A percentile compares a stretch with the other conserved stretches of the same genome.
Evolutionary conservation across 1,284 basidiomycete species (phyloP).

Genomic region (Wallemia hederae): DNA sequence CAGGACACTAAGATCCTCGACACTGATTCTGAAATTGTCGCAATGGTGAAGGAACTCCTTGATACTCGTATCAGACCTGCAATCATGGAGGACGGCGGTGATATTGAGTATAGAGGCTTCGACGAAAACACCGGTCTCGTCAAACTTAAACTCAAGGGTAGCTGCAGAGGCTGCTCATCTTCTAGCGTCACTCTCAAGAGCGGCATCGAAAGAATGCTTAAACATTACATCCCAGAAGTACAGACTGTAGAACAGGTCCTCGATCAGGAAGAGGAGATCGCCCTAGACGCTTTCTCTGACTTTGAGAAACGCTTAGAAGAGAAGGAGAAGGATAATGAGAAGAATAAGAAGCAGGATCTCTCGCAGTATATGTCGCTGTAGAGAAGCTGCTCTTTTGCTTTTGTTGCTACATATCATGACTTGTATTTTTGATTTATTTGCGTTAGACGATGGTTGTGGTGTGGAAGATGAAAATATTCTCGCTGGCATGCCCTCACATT

Average conservation of each 20-base stretch:
- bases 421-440: too few species aligned
- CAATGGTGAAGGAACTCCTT: constrained; percentile 93
- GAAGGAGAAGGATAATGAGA: constrained; percentile 15
- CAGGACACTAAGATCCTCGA: constrained; percentile 90
- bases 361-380: background rate
- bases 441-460: too few species aligned
- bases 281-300: constrained; percentile 69
- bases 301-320: constrained; percentile 45
- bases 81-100: constrained; percentile 83
- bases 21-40: constrained; percentile 85
- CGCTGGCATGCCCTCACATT: too few species aligned
- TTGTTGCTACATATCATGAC: too few species aligned
- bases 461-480: too few species aligned
- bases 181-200: constrained; percentile 82
- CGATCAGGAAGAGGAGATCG: constrained; percentile 66
- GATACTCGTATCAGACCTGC: constrained; percentile 85
- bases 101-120: constrained; percentile 48
- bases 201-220: constrained; percentile 91
- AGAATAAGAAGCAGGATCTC: background rate
- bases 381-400: too few species aligned
- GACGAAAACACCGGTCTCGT: constrained; percentile 24
- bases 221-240: constrained; percentile 96
- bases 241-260: constrained; percentile 86
- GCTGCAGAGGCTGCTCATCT: constrained; percentile 75
- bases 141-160: constrained; percentile 71